Evolutionary conservation across 805 yeast species (phyloP), one percentile per base, ranked within the genome.

Genomic region (Yamadazyma insecticola): DNA sequence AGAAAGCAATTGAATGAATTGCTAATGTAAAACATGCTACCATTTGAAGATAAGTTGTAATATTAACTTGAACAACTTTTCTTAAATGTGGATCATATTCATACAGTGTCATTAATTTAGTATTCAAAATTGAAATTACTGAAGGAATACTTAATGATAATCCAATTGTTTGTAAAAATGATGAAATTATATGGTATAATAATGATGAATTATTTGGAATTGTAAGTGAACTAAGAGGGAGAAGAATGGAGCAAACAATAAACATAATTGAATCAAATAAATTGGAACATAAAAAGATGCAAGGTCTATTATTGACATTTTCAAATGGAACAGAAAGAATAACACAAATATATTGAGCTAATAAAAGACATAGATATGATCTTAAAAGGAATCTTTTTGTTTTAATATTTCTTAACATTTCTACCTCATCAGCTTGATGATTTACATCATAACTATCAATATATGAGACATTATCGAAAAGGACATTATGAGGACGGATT

Each of bases 251-350:
- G 29, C 33, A 32, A 7, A 32, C 30, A 12, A 22, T 18, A 16
- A 23, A 25, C 52, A 47, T 41, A 3, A 48, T 16, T 2, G 48
- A 32, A 12, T 47, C 45, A 30, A 42, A 55, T 5, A 52, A 12
- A 15, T 39, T 36, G 3, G 57, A 29, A 1, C 53, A 32, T 7
- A 58, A 37, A 6, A 47, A 35, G 1, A 55, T 35, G 1, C 48
- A 17, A 0, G 68, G 68, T 8, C 68, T 40, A 26, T 57, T 47
- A 19, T 50, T 53, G 2, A 63, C 53, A 12, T 47, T 47, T 13
- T 59, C 63, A 31, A 57, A 57, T 1, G 69, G 67, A 10, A 58
- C 55, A 9, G 51, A 47, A 9, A 50, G 44, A 35, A 49, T 62
- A 8, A 53, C 40, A 11, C 46, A 30, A 13, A 58, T 34, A 35